These are phyloP conservation scores for Fusarium subglutinans DNA, from an alignment of 2,329 filamentous ascomycete genomes.

Conservation along the genomic window DNA sequence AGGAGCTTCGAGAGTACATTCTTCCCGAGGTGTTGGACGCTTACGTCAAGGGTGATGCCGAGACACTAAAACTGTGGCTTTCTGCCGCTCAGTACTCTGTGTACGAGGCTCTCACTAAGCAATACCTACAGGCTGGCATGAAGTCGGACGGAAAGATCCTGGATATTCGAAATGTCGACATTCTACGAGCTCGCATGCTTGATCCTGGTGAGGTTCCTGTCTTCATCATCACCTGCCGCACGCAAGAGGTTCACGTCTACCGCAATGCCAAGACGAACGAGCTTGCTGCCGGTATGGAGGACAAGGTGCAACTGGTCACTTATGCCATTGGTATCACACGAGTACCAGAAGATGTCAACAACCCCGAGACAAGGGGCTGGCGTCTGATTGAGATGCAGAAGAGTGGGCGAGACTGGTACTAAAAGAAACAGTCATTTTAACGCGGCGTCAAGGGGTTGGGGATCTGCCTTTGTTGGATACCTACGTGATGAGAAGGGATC, in stretches of 20 bases:
- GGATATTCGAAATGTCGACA: slow-evolving; percentile 94
- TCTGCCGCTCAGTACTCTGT: slow-evolving; percentile 96
- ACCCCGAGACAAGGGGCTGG: slow-evolving; percentile 96
- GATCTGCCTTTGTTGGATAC: slow-evolving; percentile 36
- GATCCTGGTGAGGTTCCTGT: slow-evolving; percentile 91
- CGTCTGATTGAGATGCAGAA: slow-evolving; percentile 98
- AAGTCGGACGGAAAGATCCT: slow-evolving; percentile 95
- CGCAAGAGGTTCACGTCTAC: slow-evolving; percentile 98
- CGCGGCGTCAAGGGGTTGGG: slow-evolving; percentile 38
- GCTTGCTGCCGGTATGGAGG: slow-evolving; percentile 96
- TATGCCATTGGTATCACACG: slow-evolving; percentile 97
- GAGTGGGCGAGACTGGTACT: slow-evolving; percentile 88
- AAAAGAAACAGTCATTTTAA: slow-evolving; percentile 40
- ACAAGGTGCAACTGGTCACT: slow-evolving; percentile 97
- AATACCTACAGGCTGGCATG: slow-evolving; percentile 92
- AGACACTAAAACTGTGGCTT: slow-evolving; percentile 93
- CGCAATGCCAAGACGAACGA: slow-evolving; percentile 88
- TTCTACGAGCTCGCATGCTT: slow-evolving; percentile 80
- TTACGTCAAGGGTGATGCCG: slow-evolving; percentile 94
- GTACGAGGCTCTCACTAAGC: slow-evolving; percentile 95
- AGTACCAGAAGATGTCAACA: slow-evolving; percentile 93
- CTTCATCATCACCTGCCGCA: slow-evolving; percentile 95
- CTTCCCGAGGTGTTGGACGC: slow-evolving; percentile 96
- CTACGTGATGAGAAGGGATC: slow-evolving; percentile 24
- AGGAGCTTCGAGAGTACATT: slow-evolving; percentile 97